A percentile compares a stretch with the other conserved stretches of the same genome.
Evolutionary conservation across 495 filamentous ascomycete genomes (phyloP).

Genomic region (Trypethelium eluteriae): DNA sequence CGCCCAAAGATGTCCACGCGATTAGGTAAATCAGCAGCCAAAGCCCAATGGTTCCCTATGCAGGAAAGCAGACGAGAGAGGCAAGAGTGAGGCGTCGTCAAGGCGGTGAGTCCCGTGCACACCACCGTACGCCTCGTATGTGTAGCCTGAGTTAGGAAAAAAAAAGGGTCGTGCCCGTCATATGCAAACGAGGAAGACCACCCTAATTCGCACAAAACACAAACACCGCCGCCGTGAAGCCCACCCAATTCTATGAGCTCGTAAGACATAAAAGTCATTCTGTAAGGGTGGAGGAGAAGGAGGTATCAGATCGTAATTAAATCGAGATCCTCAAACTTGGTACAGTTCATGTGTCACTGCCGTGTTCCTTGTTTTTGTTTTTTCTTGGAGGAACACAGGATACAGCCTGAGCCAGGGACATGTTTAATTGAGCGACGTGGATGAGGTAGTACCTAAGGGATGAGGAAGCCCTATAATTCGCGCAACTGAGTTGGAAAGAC

Average conservation of each 20-base stretch:
- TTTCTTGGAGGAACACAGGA: neutral
- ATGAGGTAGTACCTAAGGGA: neutral
- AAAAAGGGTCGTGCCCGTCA: neutral
- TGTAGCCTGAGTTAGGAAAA: neutral
- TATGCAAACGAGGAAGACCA: neutral
- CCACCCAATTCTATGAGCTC: constrained; percentile 4
- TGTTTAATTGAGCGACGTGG: neutral
- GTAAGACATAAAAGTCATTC: constrained; percentile 10
- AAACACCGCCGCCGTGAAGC: constrained; percentile 1
- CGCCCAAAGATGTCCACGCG: neutral
- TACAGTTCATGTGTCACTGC: constrained; percentile 1
- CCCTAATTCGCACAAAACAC: neutral
- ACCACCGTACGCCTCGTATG: neutral
- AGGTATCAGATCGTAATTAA: constrained; percentile 10
- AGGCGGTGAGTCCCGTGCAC: neutral
- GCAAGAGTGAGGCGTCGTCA: neutral
- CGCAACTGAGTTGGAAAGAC: neutral
- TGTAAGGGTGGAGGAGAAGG: neutral
- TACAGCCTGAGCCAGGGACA: neutral
- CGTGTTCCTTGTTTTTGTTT: neutral
- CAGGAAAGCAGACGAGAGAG: neutral
- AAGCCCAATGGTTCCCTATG: constrained; percentile 5
- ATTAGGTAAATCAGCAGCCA: neutral
- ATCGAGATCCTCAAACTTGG: neutral
- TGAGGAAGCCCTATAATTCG: neutral